These are phyloP conservation scores for Lignosus rhinocerotis DNA, from an alignment of 1,284 basidiomycete species.

Conservation along the genomic window DNA sequence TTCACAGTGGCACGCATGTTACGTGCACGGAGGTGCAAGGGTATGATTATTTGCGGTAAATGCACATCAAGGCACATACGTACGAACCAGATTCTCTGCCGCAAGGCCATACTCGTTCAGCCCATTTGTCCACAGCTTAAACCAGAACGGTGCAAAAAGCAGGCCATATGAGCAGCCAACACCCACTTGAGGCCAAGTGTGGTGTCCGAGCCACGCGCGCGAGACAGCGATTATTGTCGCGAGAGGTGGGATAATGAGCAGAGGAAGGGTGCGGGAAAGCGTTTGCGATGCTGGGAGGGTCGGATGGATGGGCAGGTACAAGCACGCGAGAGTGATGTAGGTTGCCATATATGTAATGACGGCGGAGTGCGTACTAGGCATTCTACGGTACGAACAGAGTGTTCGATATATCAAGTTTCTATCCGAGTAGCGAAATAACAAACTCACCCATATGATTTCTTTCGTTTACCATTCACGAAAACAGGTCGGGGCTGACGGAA, in stretches of 20 bases:
- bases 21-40: no score
- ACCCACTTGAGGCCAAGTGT: slow-evolving; percentile 73
- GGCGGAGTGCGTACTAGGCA: slow-evolving; percentile 89
- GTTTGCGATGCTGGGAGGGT: slow-evolving; percentile 38
- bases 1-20: no score
- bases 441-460: slow-evolving; percentile 65
- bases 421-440: background rate
- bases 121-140: slow-evolving; percentile 52
- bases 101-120: slow-evolving; percentile 28
- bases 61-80: background rate
- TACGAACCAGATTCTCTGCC: slow-evolving; percentile 6
- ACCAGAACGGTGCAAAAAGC: slow-evolving; percentile 60
- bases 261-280: slow-evolving; percentile 41
- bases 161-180: slow-evolving; percentile 68
- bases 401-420: no score
- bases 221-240: slow-evolving; percentile 61
- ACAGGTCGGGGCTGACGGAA: slow-evolving; percentile 76
- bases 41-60: background rate
- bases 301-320: slow-evolving; percentile 52
- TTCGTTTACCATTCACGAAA: slow-evolving; percentile 40
- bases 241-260: slow-evolving; percentile 54
- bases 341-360: slow-evolving; percentile 70
- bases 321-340: slow-evolving; percentile 64
- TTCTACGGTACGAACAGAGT: slow-evolving; percentile 44
- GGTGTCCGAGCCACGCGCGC: slow-evolving; percentile 79